phyloP scores from a whole-genome alignment of 2,329 filamentous ascomycete genomes.

The Fusarium buharicum region DNA sequence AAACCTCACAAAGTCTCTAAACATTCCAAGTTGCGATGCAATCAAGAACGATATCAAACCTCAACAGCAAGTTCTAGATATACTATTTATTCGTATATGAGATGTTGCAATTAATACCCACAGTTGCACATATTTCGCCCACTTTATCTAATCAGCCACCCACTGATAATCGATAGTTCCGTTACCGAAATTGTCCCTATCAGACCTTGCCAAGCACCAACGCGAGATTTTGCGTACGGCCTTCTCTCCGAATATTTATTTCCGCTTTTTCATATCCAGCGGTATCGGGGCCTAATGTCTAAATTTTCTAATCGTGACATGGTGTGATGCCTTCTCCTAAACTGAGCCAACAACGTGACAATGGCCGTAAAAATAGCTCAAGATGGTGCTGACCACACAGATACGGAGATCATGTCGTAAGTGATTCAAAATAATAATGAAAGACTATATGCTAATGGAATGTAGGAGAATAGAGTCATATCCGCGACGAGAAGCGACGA shows the following conservation, averaged over 20 bases:
- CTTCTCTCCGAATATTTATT: not conserved
- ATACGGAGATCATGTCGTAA: constrained; percentile 7
- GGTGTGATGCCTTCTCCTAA: not conserved
- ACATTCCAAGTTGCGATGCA: too few species aligned
- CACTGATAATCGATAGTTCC: not conserved
- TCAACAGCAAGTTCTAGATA: too few species aligned
- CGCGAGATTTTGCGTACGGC: too few species aligned
- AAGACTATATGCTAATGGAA: not conserved
- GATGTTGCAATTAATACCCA: not conserved
- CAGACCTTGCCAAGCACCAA: not conserved
- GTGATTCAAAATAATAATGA: rapidly evolving
- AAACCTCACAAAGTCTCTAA: too few species aligned
- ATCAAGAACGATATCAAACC: too few species aligned
- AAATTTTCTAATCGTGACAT: constrained; percentile 6
- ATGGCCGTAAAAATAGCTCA: constrained; percentile 6
- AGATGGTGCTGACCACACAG: not conserved
- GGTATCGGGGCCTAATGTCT: constrained; percentile 2
- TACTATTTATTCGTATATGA: not conserved
- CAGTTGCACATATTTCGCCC: not conserved
- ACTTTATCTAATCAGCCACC: not conserved
- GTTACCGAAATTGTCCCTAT: not conserved
- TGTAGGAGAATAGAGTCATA: not conserved
- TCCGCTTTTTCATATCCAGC: constrained; percentile 2
- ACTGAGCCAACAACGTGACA: not conserved
- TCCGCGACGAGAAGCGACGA: constrained; percentile 1